Evolutionary conservation across 805 yeast genomes (phyloP), one percentile per base, ranked within the genome.

Genomic region (Cyberlindnera samutprakarnensis): DNA sequence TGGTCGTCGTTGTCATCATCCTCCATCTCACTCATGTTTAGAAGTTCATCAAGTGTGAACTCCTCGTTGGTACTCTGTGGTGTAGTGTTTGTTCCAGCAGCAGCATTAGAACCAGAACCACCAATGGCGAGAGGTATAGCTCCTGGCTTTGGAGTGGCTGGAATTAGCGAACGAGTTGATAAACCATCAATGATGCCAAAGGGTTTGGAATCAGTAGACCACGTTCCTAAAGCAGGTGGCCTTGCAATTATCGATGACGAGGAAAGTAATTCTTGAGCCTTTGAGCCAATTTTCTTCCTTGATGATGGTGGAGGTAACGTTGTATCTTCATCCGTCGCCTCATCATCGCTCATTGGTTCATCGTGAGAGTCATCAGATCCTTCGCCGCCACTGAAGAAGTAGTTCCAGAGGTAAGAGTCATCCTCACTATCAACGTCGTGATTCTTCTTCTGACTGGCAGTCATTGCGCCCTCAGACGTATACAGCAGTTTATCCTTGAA

Each of bases 121-220:
- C 17, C 9, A 16, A 24, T 20, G 7, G 23, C 13, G 15, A 9
- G 11, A 4, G 82, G 80, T 41, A 74, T 62, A n/a, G n/a, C n/a
- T n/a, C n/a, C n/a, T n/a, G n/a, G n/a, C n/a, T n/a, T n/a, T n/a
- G n/a, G n/a, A n/a, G n/a, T n/a, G n/a, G n/a, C n/a, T n/a, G n/a
- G n/a, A 7, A 19, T 8, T 41, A 90, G 62, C 2, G 94, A 80
- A 34, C 96, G 69, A 1, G 97, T 92, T 0, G 95, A 78, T 19
- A 85, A 68, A 5, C 98, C 98, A 54, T 90, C 97, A 49, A 90
- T 90, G 37, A 90, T 86, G 15, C 96, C 94, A 56, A 83, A 86
- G 1, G 95, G 96, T 47, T 85, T 78, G 31, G 73, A 73, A 31
- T 79, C 73, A 6, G 94, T 79, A 22, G 81, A 77, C 94, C 96